Conservation (phyloP, 495 filamentous ascomycete genomes). For the Tuber indicum region DNA sequence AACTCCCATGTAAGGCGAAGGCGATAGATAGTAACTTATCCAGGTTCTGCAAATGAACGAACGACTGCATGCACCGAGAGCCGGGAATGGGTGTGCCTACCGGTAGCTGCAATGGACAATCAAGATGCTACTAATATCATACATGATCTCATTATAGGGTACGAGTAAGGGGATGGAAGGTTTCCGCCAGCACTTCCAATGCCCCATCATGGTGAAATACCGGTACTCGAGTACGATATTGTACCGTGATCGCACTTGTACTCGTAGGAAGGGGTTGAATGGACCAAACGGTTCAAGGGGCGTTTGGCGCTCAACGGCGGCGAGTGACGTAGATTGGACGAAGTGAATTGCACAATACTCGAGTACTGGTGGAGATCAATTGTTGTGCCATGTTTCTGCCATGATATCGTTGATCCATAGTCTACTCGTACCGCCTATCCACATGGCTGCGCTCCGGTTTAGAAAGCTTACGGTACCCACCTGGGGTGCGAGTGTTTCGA, state of each 20-base stretch:
- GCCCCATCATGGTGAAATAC: not conserved
- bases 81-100: not conserved
- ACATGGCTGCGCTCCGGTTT: not conserved
- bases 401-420: not conserved
- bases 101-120: not conserved
- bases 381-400: not conserved
- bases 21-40: not conserved
- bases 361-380: not conserved
- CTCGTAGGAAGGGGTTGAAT: not conserved
- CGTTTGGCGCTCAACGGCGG: not conserved
- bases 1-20: not conserved
- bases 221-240: too few species aligned
- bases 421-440: not conserved
- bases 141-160: not conserved
- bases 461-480: not conserved
- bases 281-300: not conserved
- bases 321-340: constrained; percentile 1
- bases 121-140: not conserved
- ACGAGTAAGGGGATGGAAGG: not conserved
- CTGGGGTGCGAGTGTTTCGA: not conserved
- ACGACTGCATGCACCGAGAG: not conserved
- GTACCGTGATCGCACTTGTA: too few species aligned
- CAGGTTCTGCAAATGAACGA: not conserved
- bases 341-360: not conserved
- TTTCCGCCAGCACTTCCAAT: not conserved